Conservation (phyloP, 1,284 basidiomycete genomes). For the Malassezia obtusa region DNA sequence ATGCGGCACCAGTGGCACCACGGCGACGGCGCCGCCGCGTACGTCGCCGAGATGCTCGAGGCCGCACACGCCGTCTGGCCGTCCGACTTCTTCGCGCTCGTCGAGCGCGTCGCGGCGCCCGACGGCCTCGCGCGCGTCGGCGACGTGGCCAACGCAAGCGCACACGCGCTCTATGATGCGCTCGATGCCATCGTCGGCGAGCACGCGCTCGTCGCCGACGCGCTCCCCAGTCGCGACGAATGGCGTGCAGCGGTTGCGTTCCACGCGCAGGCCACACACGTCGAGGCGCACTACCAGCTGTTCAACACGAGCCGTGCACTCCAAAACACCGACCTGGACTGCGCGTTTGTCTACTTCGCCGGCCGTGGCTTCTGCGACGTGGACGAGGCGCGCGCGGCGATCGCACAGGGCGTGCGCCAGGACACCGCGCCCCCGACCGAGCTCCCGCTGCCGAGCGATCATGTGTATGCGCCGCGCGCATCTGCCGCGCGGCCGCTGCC, state of each 20-base stretch:
- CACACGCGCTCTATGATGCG: background rate
- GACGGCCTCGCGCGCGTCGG: background rate
- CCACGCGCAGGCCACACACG: conserved; percentile 26
- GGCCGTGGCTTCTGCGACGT: conserved; percentile 7
- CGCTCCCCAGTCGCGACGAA: conserved; percentile 11
- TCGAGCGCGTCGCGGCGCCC: conserved; percentile 6
- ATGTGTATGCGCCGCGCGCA: conserved; percentile 15
- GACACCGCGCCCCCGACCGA: background rate
- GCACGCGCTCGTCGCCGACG: background rate
- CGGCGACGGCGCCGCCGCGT: conserved; percentile 50
- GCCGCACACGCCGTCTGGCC: conserved; percentile 45
- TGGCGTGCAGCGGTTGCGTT: conserved; percentile 32
- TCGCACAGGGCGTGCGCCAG: background rate
- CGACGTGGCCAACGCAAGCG: background rate
- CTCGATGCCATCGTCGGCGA: conserved; percentile 1
- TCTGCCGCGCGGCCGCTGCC: background rate
- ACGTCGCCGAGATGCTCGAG: conserved; percentile 71
- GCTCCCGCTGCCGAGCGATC: conserved; percentile 13
- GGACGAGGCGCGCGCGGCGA: conserved; percentile 19
- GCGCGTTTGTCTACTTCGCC: conserved; percentile 39
- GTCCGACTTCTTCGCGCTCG: conserved; percentile 24
- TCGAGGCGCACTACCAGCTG: conserved; percentile 38
- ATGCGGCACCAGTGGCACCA: conserved; percentile 11
- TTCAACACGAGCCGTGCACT: conserved; percentile 21
- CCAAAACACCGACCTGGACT: conserved; percentile 10